A percentile compares a stretch with the other conserved stretches of the same genome.
These are phyloP conservation scores for Diplodia scrobiculata DNA, from an alignment of 2,329 filamentous ascomycete species.

Conservation along the genomic window DNA sequence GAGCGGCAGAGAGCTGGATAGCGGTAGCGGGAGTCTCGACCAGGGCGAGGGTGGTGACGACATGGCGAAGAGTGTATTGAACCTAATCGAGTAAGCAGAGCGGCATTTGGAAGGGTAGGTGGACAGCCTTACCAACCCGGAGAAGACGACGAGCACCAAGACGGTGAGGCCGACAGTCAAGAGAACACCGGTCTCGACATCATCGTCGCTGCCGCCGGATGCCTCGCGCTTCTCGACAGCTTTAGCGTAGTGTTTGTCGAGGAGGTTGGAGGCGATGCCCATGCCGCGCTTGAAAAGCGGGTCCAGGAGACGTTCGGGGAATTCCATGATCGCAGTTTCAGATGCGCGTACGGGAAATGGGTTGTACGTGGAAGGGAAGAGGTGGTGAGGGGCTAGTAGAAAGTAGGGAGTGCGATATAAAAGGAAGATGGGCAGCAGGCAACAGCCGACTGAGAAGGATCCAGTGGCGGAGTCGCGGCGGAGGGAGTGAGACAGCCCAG, in stretches of 20 bases:
- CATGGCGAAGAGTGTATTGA: slow-evolving; percentile 61
- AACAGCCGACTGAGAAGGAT: slow-evolving; percentile 12
- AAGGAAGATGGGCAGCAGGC: slow-evolving; percentile 4
- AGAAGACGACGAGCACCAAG: slow-evolving; percentile 46
- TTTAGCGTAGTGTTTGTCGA: slow-evolving; percentile 9
- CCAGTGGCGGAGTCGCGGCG: slow-evolving; percentile 17
- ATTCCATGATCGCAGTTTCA: slow-evolving; percentile 31
- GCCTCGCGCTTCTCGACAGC: slow-evolving; percentile 32
- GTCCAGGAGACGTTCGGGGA: slow-evolving; percentile 32
- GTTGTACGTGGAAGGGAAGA: neutral
- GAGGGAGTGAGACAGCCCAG: neutral
- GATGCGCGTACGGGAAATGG: slow-evolving; percentile 9
- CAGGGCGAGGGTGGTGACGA: slow-evolving; percentile 64
- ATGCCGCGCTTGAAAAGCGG: slow-evolving; percentile 41
- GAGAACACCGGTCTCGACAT: slow-evolving; percentile 40
- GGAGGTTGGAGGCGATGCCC: slow-evolving; percentile 1
- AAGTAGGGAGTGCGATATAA: slow-evolving; percentile 3
- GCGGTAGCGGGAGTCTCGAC: slow-evolving; percentile 63
- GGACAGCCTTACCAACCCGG: slow-evolving; percentile 44
- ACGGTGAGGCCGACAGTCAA: slow-evolving; percentile 41
- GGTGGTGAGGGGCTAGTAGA: neutral
- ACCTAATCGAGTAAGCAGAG: slow-evolving; percentile 34
- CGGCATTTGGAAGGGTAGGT: neutral
- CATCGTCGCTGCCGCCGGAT: slow-evolving; percentile 30
- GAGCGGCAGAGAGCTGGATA: slow-evolving; percentile 53